Conservation (phyloP, 257 asterid genomes). For the Solanum lignicaule region DNA sequence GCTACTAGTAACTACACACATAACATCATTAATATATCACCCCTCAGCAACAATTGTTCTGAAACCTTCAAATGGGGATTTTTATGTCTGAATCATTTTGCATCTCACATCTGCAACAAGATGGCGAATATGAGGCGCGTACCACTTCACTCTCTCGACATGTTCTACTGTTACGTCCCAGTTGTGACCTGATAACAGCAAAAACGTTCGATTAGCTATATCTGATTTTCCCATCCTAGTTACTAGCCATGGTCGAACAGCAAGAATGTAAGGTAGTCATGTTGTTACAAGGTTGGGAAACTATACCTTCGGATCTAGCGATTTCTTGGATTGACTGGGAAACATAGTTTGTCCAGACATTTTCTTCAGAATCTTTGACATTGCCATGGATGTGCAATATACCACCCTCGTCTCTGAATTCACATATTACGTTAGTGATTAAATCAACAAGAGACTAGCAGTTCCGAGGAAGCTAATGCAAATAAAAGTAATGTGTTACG, state of each 20-base stretch:
- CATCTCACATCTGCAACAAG: conserved; percentile 78
- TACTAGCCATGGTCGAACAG: neutral
- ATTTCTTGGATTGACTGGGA: conserved; percentile 44
- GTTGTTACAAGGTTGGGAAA: neutral
- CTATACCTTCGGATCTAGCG: conserved; percentile 52
- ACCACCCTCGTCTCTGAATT: conserved; percentile 72
- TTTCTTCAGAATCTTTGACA: conserved; percentile 79
- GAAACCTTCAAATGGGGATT: neutral
- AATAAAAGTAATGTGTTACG: neutral
- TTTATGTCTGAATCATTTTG: neutral
- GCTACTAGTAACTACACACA: neutral
- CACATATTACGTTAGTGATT: neutral
- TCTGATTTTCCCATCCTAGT: neutral
- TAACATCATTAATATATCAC: neutral
- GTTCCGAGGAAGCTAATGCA: neutral
- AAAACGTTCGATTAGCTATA: neutral
- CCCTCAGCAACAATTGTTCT: neutral
- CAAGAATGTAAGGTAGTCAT: neutral
- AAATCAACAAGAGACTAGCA: neutral
- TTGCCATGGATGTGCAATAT: conserved; percentile 72
- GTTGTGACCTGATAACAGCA: conserved; percentile 36
- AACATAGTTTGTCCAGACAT: conserved; percentile 45
- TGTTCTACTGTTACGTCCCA: conserved; percentile 73
- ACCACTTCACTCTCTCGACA: conserved; percentile 89
- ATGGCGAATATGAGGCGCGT: conserved; percentile 90